Evolutionary conservation across 306 rosid genomes (phyloP).

Genomic region (Medicago arabica): DNA sequence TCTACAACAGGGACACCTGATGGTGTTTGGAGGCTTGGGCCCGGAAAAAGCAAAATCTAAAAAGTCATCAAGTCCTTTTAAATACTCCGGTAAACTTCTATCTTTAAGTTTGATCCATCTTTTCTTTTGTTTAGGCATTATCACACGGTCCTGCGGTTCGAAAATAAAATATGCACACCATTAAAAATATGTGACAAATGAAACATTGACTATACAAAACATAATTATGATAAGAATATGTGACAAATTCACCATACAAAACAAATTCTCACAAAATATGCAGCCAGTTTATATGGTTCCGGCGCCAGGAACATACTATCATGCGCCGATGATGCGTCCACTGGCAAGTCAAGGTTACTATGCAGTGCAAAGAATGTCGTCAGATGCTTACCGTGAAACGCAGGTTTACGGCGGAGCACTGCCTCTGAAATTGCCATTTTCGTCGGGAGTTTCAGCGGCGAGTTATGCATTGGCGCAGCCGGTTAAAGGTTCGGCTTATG

Average conservation of each 20-base stretch:
- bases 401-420: conserved; percentile 57
- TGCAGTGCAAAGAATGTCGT: too few relatives aligned
- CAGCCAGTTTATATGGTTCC: too few relatives aligned
- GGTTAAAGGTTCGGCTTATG: conserved; percentile 51
- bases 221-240: neutral
- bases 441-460: conserved; percentile 41
- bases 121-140: neutral
- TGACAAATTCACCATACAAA: too few relatives aligned
- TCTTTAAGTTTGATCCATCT: neutral
- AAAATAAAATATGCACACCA: neutral
- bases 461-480: conserved; percentile 53
- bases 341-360: too few relatives aligned
- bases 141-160: neutral
- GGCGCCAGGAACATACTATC: too few relatives aligned
- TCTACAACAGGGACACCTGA: neutral
- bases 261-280: too few relatives aligned
- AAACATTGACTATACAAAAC: neutral
- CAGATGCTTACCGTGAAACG: too few relatives aligned
- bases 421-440: conserved; percentile 39
- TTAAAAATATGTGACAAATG: neutral
- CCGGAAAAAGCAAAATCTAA: conserved; percentile 7
- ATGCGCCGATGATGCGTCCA: too few relatives aligned
- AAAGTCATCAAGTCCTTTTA: neutral
- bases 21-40: neutral
- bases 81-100: neutral